Base-by-base conservation (phyloP, 768 basidiomycete genomes). In the Strobilomyces confusus region DNA sequence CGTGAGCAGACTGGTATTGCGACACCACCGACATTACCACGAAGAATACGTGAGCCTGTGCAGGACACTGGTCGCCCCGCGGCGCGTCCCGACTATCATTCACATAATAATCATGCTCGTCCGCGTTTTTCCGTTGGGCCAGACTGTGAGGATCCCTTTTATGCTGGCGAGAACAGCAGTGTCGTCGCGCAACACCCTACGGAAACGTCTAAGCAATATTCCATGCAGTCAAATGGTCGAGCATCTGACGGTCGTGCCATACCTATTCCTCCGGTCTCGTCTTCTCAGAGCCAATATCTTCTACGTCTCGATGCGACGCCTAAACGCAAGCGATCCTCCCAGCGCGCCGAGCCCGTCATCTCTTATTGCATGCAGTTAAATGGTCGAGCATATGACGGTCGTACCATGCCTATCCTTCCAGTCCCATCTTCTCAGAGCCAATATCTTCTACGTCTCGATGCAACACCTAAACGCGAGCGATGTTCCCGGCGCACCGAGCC, bases 381-480 rank as follows among this genome's bases (percentile, higher is more conserved):
- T 46, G 38, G 37, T 14, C 60, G 43, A 45, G 20, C 44, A 26
- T 44, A 48, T 11, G 25, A 43, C 20, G 42, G 20, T 23, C 55
- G 41, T 44, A 25, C 45, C 30, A 33, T 56, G 23, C 49, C 55
- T 23, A 26, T 30, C 36, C 52, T 63, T 33, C 57, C 65, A 13
- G 42, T 70, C 12, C 52, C 61, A 9, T 70, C 69, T 14, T 70
- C 69, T 41, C 69, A 70, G 42, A 70, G 69, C 33, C 69, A 70
- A 58, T 70, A 70, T 46, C 67, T 70, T 32, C 66, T 70, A 30
- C 59, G 58, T 30, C 29, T 41, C 26, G 69, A 70, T 44, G 63
- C 64, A 17, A 70, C 69, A 13, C 69, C 69, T 11, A 71, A 64
- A 36, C 66, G 75, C 72, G 61, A 72, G 59, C 61, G 71, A 69